A percentile compares a stretch with the other conserved stretches of the same genome.
phyloP scores from a whole-genome alignment of 106 monocot species.

The Dendrobium huoshanense region DNA sequence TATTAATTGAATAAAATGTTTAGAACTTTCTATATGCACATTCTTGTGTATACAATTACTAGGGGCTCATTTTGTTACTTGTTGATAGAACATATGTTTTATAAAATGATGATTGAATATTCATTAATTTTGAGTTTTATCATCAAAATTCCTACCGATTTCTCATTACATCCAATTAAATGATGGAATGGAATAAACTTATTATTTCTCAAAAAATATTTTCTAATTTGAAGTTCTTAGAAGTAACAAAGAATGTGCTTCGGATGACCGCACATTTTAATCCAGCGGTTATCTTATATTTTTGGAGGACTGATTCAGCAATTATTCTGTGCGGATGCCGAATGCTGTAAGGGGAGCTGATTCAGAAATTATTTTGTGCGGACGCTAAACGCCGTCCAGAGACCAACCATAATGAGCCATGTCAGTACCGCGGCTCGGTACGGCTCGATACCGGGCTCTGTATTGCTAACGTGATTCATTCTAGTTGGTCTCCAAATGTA shows the following conservation, averaged over 20 bases:
- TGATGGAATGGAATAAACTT: not conserved
- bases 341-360: no score
- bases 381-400: no score
- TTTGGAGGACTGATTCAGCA: not conserved
- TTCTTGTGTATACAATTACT: not conserved
- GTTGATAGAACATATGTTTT: not conserved
- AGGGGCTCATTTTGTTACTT: not conserved
- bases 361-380: no score
- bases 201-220: not conserved
- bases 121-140: not conserved
- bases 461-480: no score
- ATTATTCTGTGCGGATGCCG: no score
- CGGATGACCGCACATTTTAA: not conserved
- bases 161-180: not conserved
- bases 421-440: no score
- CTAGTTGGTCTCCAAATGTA: no score
- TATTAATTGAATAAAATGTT: not conserved
- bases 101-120: not conserved
- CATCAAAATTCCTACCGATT: not conserved
- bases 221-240: not conserved
- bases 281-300: not conserved
- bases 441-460: no score
- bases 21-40: not conserved
- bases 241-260: not conserved
- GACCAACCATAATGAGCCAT: no score